Evolutionary conservation across 208 protist species (phyloP), one percentile per base, ranked within the genome.

Genomic region (Phytomonas francai): DNA sequence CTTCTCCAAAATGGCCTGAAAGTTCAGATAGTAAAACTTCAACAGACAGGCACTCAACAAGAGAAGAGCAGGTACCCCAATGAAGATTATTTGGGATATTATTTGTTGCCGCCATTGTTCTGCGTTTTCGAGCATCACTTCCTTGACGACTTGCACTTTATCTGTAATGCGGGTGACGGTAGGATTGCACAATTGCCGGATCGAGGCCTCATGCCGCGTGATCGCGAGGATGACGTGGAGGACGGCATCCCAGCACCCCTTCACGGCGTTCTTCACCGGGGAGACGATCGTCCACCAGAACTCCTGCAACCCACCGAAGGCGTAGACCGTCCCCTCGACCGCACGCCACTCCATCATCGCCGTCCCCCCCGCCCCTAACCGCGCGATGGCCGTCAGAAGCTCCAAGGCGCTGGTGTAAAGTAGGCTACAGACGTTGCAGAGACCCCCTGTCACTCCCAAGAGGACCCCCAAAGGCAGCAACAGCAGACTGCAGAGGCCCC

Each of bases 211-310:
- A n/a, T 79, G 82, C 9, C 77, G 63, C 11, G 77, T 68, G 6
- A 78, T 71, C 27, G 73, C 79, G 33, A 73, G 59, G 54, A 63
- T 72, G 31, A 94, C 67, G 68, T 92, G 83, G 49, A 89, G 59
- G 33, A 92, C 76, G 3, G 77, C 82, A 73, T 89, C 79, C 71
- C 85, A 91, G 80, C 80, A 88, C 65, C 82, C 88, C 76, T 83
- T 84, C 64, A 76, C 80, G n/a, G 89, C 71, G 66, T 94, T 91
- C 63, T 89, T 94, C 31, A 88, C 80, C 22, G 88, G 88, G 2
- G 80, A 78, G 5, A 85, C 88, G 1, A 94, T 83, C 25, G 84
- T 92, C 14, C 80, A 68, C 86, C 88, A 94, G 64, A 94, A 94
- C 73, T 91, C 82, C 63, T 74, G 63, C 81, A 80, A 90, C n/a